Evolutionary conservation across 1,284 basidiomycete species (phyloP).

Genomic region (Anthracocystis walkeri): DNA sequence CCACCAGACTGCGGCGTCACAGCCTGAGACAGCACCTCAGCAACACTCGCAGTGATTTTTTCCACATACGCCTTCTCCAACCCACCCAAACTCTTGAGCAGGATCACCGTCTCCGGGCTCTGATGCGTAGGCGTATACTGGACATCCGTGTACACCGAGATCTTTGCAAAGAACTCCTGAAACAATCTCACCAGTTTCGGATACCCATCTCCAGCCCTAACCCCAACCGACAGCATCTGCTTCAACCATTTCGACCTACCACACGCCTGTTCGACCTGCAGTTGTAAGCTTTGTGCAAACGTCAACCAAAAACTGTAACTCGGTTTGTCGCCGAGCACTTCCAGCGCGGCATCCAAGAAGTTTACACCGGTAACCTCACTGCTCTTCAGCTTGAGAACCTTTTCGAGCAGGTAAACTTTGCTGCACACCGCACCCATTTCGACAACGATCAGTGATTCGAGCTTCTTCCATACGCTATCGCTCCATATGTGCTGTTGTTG

Average conservation of each 20-base stretch:
- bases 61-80: constrained; percentile 88
- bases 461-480: constrained; percentile 81
- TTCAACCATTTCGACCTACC: constrained; percentile 84
- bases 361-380: constrained; percentile 75
- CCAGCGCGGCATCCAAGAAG: constrained; percentile 79
- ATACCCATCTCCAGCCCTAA: constrained; percentile 72
- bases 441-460: constrained; percentile 82
- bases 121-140: constrained; percentile 84
- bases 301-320: constrained; percentile 91
- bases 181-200: constrained; percentile 86
- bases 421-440: constrained; percentile 82
- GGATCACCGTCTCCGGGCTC: constrained; percentile 89
- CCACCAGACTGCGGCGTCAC: neutral
- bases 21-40: constrained; percentile 78
- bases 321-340: constrained; percentile 88
- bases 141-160: constrained; percentile 92
- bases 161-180: constrained; percentile 94
- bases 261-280: constrained; percentile 79
- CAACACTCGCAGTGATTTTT: constrained; percentile 80
- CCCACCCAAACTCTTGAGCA: constrained; percentile 82
- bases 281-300: constrained; percentile 73
- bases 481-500: constrained; percentile 76
- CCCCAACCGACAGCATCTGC: constrained; percentile 81
- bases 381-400: constrained; percentile 86
- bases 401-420: constrained; percentile 92